Base-by-base conservation (phyloP, 805 yeast species). In the Cyberlindnera sargentensis region DNA sequence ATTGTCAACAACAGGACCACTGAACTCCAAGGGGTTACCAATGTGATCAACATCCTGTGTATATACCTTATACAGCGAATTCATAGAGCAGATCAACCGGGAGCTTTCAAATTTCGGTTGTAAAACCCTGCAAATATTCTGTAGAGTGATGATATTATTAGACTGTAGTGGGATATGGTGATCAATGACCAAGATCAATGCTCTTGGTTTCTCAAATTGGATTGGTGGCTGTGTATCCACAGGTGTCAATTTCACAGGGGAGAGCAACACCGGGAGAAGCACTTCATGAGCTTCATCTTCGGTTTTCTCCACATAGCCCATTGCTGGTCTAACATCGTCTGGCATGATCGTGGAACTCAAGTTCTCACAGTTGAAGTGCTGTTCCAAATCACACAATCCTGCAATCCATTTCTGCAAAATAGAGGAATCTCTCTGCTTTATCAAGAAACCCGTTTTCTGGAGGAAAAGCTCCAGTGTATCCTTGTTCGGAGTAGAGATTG, bases 401-500 rank as follows among this genome's bases (percentile, higher is more conserved):
- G 71, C 59, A 10, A 66, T 62, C 73, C 73, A 69, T 51, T 68
- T 68, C 49, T 67, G 65, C 31, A 67, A 49, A 6, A 63, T 53
- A 36, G 58, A 55, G 0, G 63, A 49, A n/a, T 57, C 43, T 43
- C 11, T 56, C 55, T 37, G 65, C 46, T 8, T 58, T 34, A 23
- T 57, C 44, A 45, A 64, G 55, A 30, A 46, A 26, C 37, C 39
- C 29, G 9, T 53, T 33, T 48, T 55, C 30, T 56, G 39, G 10
- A 51, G 40, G 5, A 36, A 27, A 4, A 53, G 40, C 35, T 46
- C 51, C 40, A 53, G 39, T n/a, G 55, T 50, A 10, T 47, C 44
- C 31, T 51, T 48, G 36, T 49, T 53, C 31, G 55, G 58, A 1
- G 58, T 56, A 4, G 39, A 35, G 24, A 56, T 45, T 34, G 43